These are phyloP conservation scores for Ustilago bromivora DNA, from an alignment of 1,284 basidiomycete species.

Conservation along the genomic window DNA sequence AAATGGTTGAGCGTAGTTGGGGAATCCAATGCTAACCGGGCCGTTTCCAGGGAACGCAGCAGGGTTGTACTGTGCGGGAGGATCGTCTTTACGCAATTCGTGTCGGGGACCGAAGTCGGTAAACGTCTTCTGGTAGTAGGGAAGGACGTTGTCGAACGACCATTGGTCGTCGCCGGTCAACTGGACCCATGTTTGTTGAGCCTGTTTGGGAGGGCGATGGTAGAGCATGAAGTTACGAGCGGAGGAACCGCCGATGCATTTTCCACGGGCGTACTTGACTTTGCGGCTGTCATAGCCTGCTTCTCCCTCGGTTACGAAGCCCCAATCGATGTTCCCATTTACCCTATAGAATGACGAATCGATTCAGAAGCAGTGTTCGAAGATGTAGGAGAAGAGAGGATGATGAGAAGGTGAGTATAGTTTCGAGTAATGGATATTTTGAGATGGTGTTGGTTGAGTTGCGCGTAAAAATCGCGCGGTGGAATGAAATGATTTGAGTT, in stretches of 20 bases:
- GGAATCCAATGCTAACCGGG: constrained; percentile 50
- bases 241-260: constrained; percentile 53
- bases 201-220: constrained; percentile 44
- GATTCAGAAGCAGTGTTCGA: background rate
- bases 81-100: constrained; percentile 41
- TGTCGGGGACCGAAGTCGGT: constrained; percentile 42
- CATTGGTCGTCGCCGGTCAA: constrained; percentile 53
- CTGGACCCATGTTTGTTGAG: constrained; percentile 45
- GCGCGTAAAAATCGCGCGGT: background rate
- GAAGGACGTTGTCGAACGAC: constrained; percentile 41
- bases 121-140: constrained; percentile 51
- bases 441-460: background rate
- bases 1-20: constrained; percentile 57
- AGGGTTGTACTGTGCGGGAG: constrained; percentile 47
- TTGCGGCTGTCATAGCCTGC: constrained; percentile 45
- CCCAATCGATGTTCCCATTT: constrained; percentile 49
- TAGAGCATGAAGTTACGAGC: constrained; percentile 60
- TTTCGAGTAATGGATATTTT: background rate
- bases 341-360: background rate
- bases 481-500: background rate
- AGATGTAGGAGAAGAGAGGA: background rate
- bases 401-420: background rate
- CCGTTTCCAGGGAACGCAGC: constrained; percentile 41
- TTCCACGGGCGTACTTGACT: constrained; percentile 54
- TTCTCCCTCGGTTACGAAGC: constrained; percentile 46